Base-by-base conservation (phyloP, 148 eudicot genomes). In the Fagopyrum tataricum region DNA sequence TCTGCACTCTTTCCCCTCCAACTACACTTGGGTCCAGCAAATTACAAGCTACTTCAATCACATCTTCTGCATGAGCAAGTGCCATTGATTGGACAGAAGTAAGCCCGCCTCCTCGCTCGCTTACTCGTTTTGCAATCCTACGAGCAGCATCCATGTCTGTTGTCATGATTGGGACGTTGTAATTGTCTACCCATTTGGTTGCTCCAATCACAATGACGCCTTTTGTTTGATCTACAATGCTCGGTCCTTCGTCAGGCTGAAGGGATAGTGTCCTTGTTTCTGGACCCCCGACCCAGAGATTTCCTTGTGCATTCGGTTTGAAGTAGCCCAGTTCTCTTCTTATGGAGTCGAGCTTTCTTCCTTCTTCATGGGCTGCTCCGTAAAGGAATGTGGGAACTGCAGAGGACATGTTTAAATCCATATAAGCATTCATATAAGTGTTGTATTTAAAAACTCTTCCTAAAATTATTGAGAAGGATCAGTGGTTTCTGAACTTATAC, bases 251-350 rank as follows among this genome's bases (percentile, higher is more conserved):
- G 24, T 88, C 93, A 18, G 98, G 97, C 18, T 75, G 72, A 23
- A 89, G 81, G 24, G 84, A 82, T 68, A 87, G 74, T 18, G 52
- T n/a, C 59, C 79, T 77, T 44, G 86, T 74, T 44, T 85, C 67
- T 23, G 81, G 84, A 7, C 95, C 89, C 10, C 97, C 97, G 9
- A 77, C 81, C 98, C 98, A 94, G 13, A 86, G 84, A 74, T 82
- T 82, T 44, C 87, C 90, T 14, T 31, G 47, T 0, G 81, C 62
- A 44, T 87, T 91, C 7, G 98, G 97, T 77, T 79, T 85, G 86
- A 94, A 94, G 70, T 94, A 94, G 7, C 97, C 97, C 1, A 93
- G 84, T 53, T 91, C 91, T 75, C 98, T 83, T 81, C 97, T 87
- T 75, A 89, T 77, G 43, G 91, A 79, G 78, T 85, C 97, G 10